Evolutionary conservation across 345 rosid genomes (phyloP).

Genomic region (Clarkia xantiana): DNA sequence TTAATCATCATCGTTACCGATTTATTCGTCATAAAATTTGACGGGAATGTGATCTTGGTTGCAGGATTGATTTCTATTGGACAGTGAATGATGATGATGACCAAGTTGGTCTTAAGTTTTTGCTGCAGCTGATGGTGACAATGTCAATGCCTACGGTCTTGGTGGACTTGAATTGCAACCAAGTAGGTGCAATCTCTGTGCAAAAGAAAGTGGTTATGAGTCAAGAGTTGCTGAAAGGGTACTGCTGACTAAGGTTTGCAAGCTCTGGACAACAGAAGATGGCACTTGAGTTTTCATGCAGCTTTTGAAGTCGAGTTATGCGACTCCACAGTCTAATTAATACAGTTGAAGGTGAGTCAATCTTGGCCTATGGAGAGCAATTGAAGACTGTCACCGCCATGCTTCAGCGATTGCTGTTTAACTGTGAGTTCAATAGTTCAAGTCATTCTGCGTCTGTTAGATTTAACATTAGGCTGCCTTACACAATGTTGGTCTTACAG

Average conservation of each 20-base stretch:
- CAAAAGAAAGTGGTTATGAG: slow-evolving; percentile 71
- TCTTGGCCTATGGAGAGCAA: slow-evolving; percentile 39
- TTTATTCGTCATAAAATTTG: slow-evolving; percentile 13
- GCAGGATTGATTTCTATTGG: slow-evolving; percentile 79
- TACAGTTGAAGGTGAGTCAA: slow-evolving; percentile 19
- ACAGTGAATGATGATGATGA: slow-evolving; percentile 88
- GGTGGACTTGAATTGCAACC: slow-evolving; percentile 31
- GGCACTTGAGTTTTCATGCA: slow-evolving; percentile 65
- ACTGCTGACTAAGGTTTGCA: slow-evolving; percentile 39
- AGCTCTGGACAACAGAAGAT: slow-evolving; percentile 85
- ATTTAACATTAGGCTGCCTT: too few species aligned
- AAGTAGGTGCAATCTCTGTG: slow-evolving; percentile 33
- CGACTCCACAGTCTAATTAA: slow-evolving; percentile 13
- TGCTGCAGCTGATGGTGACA: slow-evolving; percentile 91
- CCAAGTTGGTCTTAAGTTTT: slow-evolving; percentile 63
- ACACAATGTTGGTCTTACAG: too few species aligned
- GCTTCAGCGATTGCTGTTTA: slow-evolving; percentile 61
- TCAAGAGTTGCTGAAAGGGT: slow-evolving; percentile 62
- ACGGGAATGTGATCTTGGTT: slow-evolving; percentile 52
- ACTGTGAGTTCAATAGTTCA: slow-evolving; percentile 21
- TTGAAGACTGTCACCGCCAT: slow-evolving; percentile 67
- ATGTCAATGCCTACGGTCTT: slow-evolving; percentile 63
- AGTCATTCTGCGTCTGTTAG: too few species aligned
- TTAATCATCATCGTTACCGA: slow-evolving; percentile 1
- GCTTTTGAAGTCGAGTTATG: slow-evolving; percentile 47